Percentiles rank a stretch among this genome's conserved stretches.
These are phyloP conservation scores for Trichoderma afroharzianum DNA, from an alignment of 2,329 filamentous ascomycete genomes.

Conservation along the genomic window DNA sequence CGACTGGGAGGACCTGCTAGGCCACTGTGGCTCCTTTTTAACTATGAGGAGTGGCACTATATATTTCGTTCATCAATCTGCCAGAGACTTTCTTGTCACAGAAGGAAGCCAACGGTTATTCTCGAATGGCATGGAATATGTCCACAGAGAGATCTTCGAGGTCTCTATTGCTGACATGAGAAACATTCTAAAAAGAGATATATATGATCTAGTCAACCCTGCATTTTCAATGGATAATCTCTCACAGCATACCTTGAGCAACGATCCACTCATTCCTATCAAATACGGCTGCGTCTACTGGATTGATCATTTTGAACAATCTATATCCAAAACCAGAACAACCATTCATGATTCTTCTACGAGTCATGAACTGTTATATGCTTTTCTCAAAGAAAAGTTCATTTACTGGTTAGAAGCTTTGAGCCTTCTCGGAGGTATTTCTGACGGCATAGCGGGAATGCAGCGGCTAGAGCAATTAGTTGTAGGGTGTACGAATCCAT, in stretches of 20 bases:
- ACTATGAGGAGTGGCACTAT: conserved; percentile 29
- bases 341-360: fast-evolving
- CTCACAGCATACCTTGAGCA: background rate
- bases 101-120: conserved; percentile 30
- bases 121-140: conserved; percentile 23
- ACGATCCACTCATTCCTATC: background rate
- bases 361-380: background rate
- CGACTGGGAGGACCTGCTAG: background rate
- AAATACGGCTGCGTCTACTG: background rate
- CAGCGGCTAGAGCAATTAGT: background rate
- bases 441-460: background rate
- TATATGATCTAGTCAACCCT: background rate
- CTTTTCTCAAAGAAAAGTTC: background rate
- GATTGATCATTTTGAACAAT: background rate
- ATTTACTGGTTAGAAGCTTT: background rate
- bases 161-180: background rate
- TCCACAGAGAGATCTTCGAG: conserved; percentile 33
- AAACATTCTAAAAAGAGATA: background rate
- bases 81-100: conserved; percentile 40
- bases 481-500: background rate
- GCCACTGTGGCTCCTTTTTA: conserved; percentile 39
- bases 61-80: conserved; percentile 41
- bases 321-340: fast-evolving
- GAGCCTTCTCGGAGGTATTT: background rate
- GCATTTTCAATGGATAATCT: background rate